Evolutionary conservation across 1,284 basidiomycete species (phyloP), one percentile per base, ranked within the genome.

Genomic region (Ceratobasidium sp.): DNA sequence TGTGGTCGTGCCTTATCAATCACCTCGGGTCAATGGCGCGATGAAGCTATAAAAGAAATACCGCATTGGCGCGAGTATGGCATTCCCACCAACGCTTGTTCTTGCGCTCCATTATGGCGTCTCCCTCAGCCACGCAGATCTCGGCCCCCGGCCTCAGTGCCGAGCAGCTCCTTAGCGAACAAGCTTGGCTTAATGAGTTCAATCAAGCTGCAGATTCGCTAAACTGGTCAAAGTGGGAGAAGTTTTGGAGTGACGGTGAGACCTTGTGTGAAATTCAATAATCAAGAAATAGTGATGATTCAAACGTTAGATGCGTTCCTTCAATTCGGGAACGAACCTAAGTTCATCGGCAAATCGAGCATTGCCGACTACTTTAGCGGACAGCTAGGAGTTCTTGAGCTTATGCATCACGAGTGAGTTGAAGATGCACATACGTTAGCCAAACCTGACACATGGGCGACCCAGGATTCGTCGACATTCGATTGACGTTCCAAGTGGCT

Each of bases 321-420:
- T 2, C 65, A 68, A 38, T 68, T 68, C n/a, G 47, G 12, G 13
- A 68, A 68, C n/a, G 40, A 27, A 15, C 29, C n/a, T 17, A 56
- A 20, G 29, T 34, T 55, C 10, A 53, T 47, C 15, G 65, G 65
- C 10, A 68, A 56, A 31, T 17, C 17, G 22, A 31, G 22, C 13
- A 68, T 68, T 15, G 31, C 31, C 29, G 34, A 68, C 22, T 45
- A 55, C 45, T 27, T 68, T 8, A 42, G 29, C 20, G 38, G 17
- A 10, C 65, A 68, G 22, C 35, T 35, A 4, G 43, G 29, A 8
- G 29, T 47, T 15, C 20, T 68, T 5, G 17, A 56, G 22, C 22
- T 34, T 6, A 56, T 68, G 65, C 22, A 45, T n/a, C 65, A 68
- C 29, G 32, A 17, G 65, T 55, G 43, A n/a, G 65, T 68, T 47